Base-by-base conservation (phyloP, 2,329 filamentous ascomycete species). In the Alternaria infectoria region DNA sequence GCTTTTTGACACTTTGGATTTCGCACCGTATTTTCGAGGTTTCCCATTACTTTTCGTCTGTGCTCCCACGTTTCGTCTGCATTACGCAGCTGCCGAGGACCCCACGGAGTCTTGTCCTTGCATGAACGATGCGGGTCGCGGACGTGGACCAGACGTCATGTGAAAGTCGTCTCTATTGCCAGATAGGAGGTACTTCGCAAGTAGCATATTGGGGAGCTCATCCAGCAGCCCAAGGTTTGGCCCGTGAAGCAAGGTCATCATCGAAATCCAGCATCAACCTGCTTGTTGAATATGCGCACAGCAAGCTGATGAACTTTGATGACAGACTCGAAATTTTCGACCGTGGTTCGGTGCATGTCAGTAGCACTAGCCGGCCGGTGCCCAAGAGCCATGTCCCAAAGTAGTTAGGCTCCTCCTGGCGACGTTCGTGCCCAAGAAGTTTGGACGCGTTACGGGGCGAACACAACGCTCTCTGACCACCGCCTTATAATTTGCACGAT, bases 51-150 rank as follows among this genome's bases (percentile, higher is more conserved):
- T 15, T n/a, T 36, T 13, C n/a, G 58, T 61, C 58, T 57, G 58
- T 61, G 58, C 58, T 30, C 21, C 58, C 52, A 49, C 52, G 58
- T 61, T 61, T 61, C 52, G 58, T 49, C 44, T 28, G 52, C 54
- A 57, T 50, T 57, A 57, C 52, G 52, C 45, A 61, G 45, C 52
- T 54, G 15, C 32, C 32, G 32, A 36, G 32, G 32, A 36, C 58
- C 30, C 58, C 58, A 57, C 58, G n/a, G 32, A 44, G 49, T 61
- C 23, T 23, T 40, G n/a, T 47, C 30, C 44, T 19, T 57, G 25
- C 26, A 40, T 36, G 23, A 32, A 36, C 30, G 17, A 23, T n/a
- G 49, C 49, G 49, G 49, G 49, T 51, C 49, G 49, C 1, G 49
- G 12, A 51, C 19, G 28, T 40, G 30, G 23, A 13, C 44, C 3